A percentile compares a stretch with the other conserved stretches of the same genome.
phyloP scores from a whole-genome alignment of 2,329 filamentous ascomycete genomes.

The Alternaria gansuensis region DNA sequence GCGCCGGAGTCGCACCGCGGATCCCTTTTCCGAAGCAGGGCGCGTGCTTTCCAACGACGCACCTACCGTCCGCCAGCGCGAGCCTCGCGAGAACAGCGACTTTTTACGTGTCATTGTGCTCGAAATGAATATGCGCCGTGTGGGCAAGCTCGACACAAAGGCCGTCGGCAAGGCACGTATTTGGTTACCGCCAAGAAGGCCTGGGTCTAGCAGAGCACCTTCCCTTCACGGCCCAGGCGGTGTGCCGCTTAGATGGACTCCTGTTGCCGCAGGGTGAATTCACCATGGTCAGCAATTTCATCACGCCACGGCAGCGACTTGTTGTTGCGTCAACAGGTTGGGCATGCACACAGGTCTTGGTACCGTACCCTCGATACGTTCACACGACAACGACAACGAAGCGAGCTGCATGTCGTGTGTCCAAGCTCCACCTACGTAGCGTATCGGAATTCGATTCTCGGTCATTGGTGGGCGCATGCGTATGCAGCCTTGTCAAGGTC shows the following conservation, averaged over 20 bases:
- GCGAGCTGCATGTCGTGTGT: not conserved
- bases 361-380: constrained; percentile 15
- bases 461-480: constrained; percentile 15
- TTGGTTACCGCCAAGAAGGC: constrained; percentile 67
- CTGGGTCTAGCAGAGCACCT: constrained; percentile 39
- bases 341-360: constrained; percentile 29
- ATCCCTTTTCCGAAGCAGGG: constrained; percentile 57
- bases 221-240: constrained; percentile 34
- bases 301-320: constrained; percentile 13
- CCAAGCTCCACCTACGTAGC: constrained; percentile 10
- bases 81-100: constrained; percentile 70
- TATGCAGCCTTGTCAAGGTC: constrained; percentile 21
- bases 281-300: constrained; percentile 20
- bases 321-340: constrained; percentile 22
- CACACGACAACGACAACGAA: constrained; percentile 15
- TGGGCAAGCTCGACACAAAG: constrained; percentile 67
- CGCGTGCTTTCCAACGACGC: constrained; percentile 51
- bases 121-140: constrained; percentile 73
- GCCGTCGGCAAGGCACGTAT: constrained; percentile 64
- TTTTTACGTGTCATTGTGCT: constrained; percentile 71
- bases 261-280: constrained; percentile 33
- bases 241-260: constrained; percentile 52
- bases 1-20: constrained; percentile 37
- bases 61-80: constrained; percentile 64
- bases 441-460: constrained; percentile 8